These are phyloP conservation scores for Quillaja saponaria DNA, from an alignment of 306 rosid genomes.

Conservation along the genomic window DNA sequence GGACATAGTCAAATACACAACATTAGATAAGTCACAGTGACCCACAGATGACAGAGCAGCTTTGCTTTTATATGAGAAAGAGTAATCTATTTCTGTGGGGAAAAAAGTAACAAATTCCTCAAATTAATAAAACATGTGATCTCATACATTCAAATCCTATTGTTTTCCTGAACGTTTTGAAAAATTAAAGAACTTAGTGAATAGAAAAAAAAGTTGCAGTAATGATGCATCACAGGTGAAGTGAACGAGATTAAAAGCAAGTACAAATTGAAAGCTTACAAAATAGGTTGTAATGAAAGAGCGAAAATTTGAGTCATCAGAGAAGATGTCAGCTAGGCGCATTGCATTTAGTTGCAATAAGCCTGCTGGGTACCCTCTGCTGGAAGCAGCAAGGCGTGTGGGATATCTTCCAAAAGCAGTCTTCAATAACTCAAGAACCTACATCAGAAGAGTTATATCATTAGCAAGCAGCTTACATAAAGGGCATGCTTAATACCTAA, in stretches of 20 bases:
- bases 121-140: no score
- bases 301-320: constrained; percentile 93
- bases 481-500: constrained; percentile 6
- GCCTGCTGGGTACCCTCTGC: constrained; percentile 69
- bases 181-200: constrained; percentile 15
- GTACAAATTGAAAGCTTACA: constrained; percentile 68
- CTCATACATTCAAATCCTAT: no score
- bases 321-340: constrained; percentile 92
- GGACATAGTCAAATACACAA: constrained; percentile 35
- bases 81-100: no score
- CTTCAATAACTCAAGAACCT: constrained; percentile 84
- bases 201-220: constrained; percentile 9
- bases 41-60: constrained; percentile 20
- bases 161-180: no score
- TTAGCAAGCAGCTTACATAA: constrained; percentile 17
- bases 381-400: constrained; percentile 27
- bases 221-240: constrained; percentile 7
- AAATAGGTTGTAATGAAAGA: constrained; percentile 71
- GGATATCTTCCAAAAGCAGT: constrained; percentile 63
- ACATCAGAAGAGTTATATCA: constrained; percentile 33
- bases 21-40: constrained; percentile 28
- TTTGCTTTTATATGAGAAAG: constrained; percentile 18
- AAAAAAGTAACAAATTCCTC: no score
- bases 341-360: constrained; percentile 92
- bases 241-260: constrained; percentile 16